These are phyloP conservation scores for Pichia inconspicua DNA, from an alignment of 1,139 yeast genomes.

Conservation along the genomic window DNA sequence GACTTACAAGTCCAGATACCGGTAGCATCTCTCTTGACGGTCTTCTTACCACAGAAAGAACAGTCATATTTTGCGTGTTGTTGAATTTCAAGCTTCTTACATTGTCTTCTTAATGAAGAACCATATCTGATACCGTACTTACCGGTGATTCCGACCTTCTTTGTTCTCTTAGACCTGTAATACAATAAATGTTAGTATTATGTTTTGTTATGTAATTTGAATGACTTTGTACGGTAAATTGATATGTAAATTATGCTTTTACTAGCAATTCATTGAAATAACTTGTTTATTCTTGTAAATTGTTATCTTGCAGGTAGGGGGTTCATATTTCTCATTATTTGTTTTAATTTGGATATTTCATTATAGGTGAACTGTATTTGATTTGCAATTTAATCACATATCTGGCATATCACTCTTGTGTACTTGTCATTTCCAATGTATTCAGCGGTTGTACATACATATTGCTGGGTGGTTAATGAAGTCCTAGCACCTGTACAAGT, in stretches of 20 bases:
- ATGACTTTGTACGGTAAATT: too few relatives aligned
- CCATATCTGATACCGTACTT: conserved; percentile 99
- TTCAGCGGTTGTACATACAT: conserved; percentile 7
- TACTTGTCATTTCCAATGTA: background rate
- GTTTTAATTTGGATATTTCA: too few relatives aligned
- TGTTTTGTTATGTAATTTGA: background rate
- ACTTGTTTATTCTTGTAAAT: too few relatives aligned
- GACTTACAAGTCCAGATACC: conserved; percentile 99
- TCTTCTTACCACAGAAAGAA: conserved; percentile 99
- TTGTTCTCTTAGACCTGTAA: conserved; percentile 95
- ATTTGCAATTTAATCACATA: too few relatives aligned
- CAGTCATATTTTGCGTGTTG: conserved; percentile 99
- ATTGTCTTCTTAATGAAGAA: conserved; percentile 99
- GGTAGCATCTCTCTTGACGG: conserved; percentile 95
- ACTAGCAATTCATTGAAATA: too few relatives aligned
- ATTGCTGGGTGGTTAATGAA: conserved; percentile 5
- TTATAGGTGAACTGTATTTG: too few relatives aligned
- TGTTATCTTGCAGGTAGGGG: too few relatives aligned
- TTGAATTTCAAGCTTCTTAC: conserved; percentile 98
- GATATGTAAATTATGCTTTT: too few relatives aligned
- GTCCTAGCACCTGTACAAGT: background rate
- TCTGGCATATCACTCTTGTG: background rate
- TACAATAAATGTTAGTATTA: conserved; percentile 10
- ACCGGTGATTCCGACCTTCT: conserved; percentile 99
- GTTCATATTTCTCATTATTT: too few relatives aligned